Conservation (phyloP, 176 grass and related monocot species). For the Typha latifolia region DNA sequence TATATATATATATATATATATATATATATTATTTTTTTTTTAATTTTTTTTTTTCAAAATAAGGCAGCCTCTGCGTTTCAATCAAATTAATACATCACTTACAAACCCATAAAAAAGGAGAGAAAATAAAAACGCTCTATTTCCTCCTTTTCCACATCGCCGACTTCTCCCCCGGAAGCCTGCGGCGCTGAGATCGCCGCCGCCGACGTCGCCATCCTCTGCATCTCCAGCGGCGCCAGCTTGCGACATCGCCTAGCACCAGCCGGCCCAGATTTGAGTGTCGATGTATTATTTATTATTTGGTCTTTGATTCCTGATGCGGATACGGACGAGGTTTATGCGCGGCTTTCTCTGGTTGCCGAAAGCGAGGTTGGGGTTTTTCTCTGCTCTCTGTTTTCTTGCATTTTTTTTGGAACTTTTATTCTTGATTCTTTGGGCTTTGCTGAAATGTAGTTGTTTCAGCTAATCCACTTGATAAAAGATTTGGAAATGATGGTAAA, state of each 20-base stretch:
- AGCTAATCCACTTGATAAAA: background rate
- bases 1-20: too few species aligned
- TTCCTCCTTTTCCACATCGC: too few species aligned
- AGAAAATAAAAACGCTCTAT: too few species aligned
- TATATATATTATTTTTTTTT: too few species aligned
- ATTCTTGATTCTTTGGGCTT: background rate
- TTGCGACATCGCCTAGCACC: constrained; percentile 76
- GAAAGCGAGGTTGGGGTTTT: constrained; percentile 55
- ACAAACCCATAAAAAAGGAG: too few species aligned
- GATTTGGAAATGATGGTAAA: too few species aligned
- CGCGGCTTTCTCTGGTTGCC: constrained; percentile 61
- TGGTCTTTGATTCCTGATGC: too few species aligned
- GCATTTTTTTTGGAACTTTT: background rate
- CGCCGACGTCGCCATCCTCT: constrained; percentile 72
- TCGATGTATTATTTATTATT: too few species aligned
- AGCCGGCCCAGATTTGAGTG: constrained; percentile 38
- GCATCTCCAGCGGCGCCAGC: constrained; percentile 86
- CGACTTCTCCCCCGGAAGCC: too few species aligned
- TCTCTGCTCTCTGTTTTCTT: background rate
- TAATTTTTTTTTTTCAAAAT: too few species aligned
- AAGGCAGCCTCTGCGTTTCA: too few species aligned
- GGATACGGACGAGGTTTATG: constrained; percentile 33
- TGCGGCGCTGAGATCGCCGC: constrained; percentile 46
- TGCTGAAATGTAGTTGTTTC: background rate
- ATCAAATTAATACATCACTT: too few species aligned